Base-by-base conservation (phyloP, 768 basidiomycete genomes). In the Mycena galopus region DNA sequence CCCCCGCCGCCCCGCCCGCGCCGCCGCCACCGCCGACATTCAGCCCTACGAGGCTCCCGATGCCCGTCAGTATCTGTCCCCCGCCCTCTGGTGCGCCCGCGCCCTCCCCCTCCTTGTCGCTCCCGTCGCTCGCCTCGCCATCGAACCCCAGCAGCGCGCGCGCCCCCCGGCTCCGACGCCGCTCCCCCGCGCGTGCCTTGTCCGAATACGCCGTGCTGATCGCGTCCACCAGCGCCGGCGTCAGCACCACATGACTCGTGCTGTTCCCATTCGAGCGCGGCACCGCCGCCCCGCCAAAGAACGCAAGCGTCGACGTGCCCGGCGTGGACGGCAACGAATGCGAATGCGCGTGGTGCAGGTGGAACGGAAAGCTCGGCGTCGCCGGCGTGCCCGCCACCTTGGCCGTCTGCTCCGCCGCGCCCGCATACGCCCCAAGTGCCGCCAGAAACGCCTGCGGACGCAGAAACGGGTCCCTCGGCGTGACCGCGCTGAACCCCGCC, bases 401-500 rank as follows among this genome's bases (percentile, higher is more conserved):
- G 14, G 53, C n/a, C n/a, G n/a, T 60, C 5, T 76, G 39, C 27
- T 51, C 69, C 37, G 77, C 76, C 30, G 81, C 73, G 19, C 81
- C 77, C 32, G 81, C 61, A 67, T 86, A 86, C 21, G 82, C 78
- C 55, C 75, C 78, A 8, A 95, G 82, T 2, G 88, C 87, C 29
- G 82, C 79, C 25, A 87, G 77, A 71, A 96, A 92, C 11, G 82
- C 82, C 47, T 87, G 79, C 0, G 93, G 93, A 67, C 94, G 88
- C 55, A 93, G 82, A 77, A 96, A 95, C 1, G 95, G 94, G 79
- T 96, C 95, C 79, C 91, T 92, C 2, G 94, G 92, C 42, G 91
- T 82, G 30, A 65, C 35, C 23, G 23, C 42, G 16, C 51, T 39
- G 2, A 85, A 84, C 17, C 89, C 88, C 27, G 93, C 82, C 29